Conservation (phyloP, 805 yeast species). For the Saccharomycopsis javanensis region DNA sequence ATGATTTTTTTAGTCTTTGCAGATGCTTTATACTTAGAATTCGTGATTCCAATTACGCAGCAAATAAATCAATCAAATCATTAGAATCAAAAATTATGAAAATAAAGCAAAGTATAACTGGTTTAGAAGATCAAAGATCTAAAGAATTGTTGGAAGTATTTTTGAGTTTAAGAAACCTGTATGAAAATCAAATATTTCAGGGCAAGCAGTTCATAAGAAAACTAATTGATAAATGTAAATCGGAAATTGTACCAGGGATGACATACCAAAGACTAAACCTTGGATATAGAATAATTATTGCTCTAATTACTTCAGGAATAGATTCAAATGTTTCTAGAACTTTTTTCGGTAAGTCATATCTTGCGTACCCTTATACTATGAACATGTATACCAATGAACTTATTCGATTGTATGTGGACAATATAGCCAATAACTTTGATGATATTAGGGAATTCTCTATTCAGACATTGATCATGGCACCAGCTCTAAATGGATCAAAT, state of each 20-base stretch:
- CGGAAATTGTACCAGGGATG: conserved; percentile 42
- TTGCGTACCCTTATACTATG: conserved; percentile 41
- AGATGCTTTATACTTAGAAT: conserved; percentile 55
- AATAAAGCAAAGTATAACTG: neutral
- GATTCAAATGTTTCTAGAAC: conserved; percentile 35
- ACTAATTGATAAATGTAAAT: conserved; percentile 30
- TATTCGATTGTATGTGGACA: conserved; percentile 46
- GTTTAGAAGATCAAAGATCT: neutral
- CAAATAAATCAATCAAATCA: conserved; percentile 42
- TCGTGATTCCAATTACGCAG: conserved; percentile 56
- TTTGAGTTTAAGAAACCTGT: neutral
- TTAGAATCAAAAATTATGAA: conserved; percentile 26
- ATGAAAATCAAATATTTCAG: conserved; percentile 24
- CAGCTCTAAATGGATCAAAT: conserved; percentile 26
- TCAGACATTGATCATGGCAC: conserved; percentile 35
- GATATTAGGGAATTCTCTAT: conserved; percentile 57
- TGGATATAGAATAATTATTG: conserved; percentile 38
- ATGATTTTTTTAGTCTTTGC: conserved; percentile 51
- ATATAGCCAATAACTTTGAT: conserved; percentile 60
- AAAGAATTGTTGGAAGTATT: neutral
- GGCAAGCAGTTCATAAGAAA: conserved; percentile 33
- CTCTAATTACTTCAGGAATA: conserved; percentile 45
- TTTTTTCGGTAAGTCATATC: conserved; percentile 33
- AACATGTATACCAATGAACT: conserved; percentile 32
- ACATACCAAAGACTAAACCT: conserved; percentile 45